Evolutionary conservation across 768 basidiomycete genomes (phyloP), one percentile per base, ranked within the genome.

Genomic region (Amanita pallidorosea): DNA sequence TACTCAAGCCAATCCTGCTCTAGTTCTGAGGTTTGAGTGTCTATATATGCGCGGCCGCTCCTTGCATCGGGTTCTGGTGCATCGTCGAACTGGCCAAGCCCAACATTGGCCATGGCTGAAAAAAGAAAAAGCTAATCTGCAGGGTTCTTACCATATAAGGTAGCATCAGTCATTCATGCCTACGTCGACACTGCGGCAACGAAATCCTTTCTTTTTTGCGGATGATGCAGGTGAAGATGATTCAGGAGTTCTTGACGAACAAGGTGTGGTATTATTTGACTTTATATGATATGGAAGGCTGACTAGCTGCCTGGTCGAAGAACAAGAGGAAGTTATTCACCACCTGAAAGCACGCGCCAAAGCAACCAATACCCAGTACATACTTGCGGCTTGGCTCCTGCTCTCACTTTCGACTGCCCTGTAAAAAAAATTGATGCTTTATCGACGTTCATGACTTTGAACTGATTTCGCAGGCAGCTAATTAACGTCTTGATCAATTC

Each of bases 21-120:
- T 17, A 70, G 67, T 54, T 68, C 68, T 34, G 61, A 56, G 25
- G 66, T 57, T 4, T 69, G 63, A 3, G 65, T 63, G 56, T 79
- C 77, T 50, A 80, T 73, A 54, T 73, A 77, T 12, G 64, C 53
- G 44, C 70, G 59, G 1, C 67, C 67, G 13, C 58, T 60, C 12
- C 65, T 65, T 45, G 53, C 41, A 8, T 34, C 49, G 4, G 63
- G 64, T 17, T 72, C 74, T 13, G 68, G 64, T 0, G 79, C 76
- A 61, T 83, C 80, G 56, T 84, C 80, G 54, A 85, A 81, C 56
- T 83, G 84, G 15, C 80, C 79, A 22, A 63, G 61, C 57, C 40
- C 54, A 45, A 59, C 58, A 44, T 63, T 60, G 42, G 61, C 57
- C 66, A 70, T 70, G 1, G 55, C 51, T 47, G 29, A 44, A 27